A percentile compares a stretch with the other conserved stretches of the same genome.
phyloP scores from a whole-genome alignment of 1,284 basidiomycete species.

The Gymnopus androsaceus region DNA sequence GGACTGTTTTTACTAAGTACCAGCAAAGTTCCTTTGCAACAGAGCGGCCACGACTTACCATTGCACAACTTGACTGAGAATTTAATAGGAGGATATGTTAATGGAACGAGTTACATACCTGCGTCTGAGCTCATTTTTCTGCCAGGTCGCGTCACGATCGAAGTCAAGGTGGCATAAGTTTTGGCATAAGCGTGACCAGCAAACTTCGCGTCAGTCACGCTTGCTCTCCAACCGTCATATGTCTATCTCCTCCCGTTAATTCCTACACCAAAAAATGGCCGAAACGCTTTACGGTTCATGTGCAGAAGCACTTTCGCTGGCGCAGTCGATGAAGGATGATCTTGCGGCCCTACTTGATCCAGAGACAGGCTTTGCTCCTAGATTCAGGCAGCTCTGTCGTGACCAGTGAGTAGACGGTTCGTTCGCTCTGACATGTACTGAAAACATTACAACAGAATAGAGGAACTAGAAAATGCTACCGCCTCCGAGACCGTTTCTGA shows the following conservation, averaged over 20 bases:
- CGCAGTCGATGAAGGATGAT: constrained; percentile 61
- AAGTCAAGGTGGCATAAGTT: too few relatives aligned
- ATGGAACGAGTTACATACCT: neutral
- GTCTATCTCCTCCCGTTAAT: too few relatives aligned
- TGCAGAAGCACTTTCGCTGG: constrained; percentile 64
- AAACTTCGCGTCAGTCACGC: too few relatives aligned
- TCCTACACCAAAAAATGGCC: constrained; percentile 30
- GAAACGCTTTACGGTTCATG: constrained; percentile 57
- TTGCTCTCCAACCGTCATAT: too few relatives aligned
- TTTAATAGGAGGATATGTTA: neutral
- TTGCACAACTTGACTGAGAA: neutral
- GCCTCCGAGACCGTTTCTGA: constrained; percentile 41
- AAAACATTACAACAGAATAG: constrained; percentile 44
- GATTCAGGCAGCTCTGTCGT: constrained; percentile 62
- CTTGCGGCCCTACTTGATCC: constrained; percentile 62
- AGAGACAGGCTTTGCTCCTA: constrained; percentile 67
- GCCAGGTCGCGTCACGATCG: too few relatives aligned
- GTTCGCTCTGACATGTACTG: neutral
- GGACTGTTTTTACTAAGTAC: constrained; percentile 16
- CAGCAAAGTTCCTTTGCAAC: neutral
- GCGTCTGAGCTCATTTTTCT: neutral
- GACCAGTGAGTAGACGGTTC: constrained; percentile 50
- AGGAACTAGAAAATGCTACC: constrained; percentile 47
- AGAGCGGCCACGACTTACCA: neutral
- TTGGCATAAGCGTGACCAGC: too few relatives aligned